These are phyloP conservation scores for Saccharomycopsis fibuligera DNA, from an alignment of 805 yeast genomes.

Conservation along the genomic window DNA sequence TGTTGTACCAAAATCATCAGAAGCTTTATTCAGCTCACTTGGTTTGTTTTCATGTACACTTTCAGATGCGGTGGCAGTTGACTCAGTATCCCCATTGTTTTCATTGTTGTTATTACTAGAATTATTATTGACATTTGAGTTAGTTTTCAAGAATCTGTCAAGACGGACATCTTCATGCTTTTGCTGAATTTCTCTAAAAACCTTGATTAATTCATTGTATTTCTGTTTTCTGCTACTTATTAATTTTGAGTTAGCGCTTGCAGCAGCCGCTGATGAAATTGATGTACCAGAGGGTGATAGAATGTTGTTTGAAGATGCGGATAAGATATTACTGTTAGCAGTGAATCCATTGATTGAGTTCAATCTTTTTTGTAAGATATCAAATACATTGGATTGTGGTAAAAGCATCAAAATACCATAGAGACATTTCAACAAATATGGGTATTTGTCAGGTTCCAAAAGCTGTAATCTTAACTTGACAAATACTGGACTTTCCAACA, in stretches of 20 bases:
- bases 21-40: too few relatives aligned
- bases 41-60: not conserved
- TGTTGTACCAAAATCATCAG: not conserved
- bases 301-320: not conserved
- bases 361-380: slow-evolving; percentile 71
- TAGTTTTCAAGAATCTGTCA: not conserved
- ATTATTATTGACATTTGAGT: not conserved
- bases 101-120: not conserved
- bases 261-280: slow-evolving; percentile 2
- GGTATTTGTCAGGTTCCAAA: slow-evolving; percentile 79
- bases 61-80: not conserved
- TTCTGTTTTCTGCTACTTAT: slow-evolving; percentile 11
- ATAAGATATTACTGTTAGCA: not conserved
- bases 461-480: slow-evolving; percentile 80
- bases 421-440: slow-evolving; percentile 76
- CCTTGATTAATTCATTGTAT: slow-evolving; percentile 35
- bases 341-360: slow-evolving; percentile 38
- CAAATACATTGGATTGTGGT: slow-evolving; percentile 90
- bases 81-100: too few relatives aligned
- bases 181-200: slow-evolving; percentile 43
- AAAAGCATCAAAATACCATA: slow-evolving; percentile 90
- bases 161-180: slow-evolving; percentile 27
- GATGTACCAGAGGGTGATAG: slow-evolving; percentile 1
- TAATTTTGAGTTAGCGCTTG: not conserved
- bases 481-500: slow-evolving; percentile 89